Base-by-base conservation (phyloP, 2,329 filamentous ascomycete genomes). In the Thermothelomyces thermophilus region DNA sequence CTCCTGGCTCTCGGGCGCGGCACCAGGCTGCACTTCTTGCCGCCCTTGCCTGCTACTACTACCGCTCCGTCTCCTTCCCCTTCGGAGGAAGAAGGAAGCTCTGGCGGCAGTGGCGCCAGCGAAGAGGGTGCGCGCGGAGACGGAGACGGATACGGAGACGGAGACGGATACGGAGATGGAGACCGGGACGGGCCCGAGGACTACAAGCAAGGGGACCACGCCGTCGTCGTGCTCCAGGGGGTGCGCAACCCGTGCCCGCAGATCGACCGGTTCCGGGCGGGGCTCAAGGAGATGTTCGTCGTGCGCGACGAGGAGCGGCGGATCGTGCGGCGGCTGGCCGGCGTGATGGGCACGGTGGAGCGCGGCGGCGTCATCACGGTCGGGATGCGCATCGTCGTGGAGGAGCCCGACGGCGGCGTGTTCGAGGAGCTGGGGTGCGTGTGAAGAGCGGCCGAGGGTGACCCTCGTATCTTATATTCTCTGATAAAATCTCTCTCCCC, bases 261-360 rank as follows among this genome's bases (percentile, higher is more conserved):
- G 26, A 47, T 47, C 3, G 44, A 47, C 26, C 30, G 31, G 36
- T 47, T 47, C 26, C 26, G 44, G 7, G 7, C 35, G 13, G 44
- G 44, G 7, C 17, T 47, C 17, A 40, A 41, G 44, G 44, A 47
- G 35, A 8, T 1, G 28, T 47, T 47, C 10, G 9, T 47, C 3
- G 44, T 41, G 26, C 16, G 44, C 26, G 44, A 47, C 20, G 34
- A 10, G 24, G 44, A 46, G 35, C 9, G 44, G 35, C 19, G 28
- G 44, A 40, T 46, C 5, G 35, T 46, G 16, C 34, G 44, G 3
- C 10, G 44, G 7, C 24, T 6, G 13, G 44, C 44, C 5, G 44
- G 44, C 10, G 44, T 46, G 34, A 46, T 46, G 44, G 44, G 44
- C 24, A 46, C 44, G n/a, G 44, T 46, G n/a, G 35, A 46, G 28